phyloP scores from a whole-genome alignment of 495 filamentous ascomycete species.

The Penicillium atrosanguineum region DNA sequence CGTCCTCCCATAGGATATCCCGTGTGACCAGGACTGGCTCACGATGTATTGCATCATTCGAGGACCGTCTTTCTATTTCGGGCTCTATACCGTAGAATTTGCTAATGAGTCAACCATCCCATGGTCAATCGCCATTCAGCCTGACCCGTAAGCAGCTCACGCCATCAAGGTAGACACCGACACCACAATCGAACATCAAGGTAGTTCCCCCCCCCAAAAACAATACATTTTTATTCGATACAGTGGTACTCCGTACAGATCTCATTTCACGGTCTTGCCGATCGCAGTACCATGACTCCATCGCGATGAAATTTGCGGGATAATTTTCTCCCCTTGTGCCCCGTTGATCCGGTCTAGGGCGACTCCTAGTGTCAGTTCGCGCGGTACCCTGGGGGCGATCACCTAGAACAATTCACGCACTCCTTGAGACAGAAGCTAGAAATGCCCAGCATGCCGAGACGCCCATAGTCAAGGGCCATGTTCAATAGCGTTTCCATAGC shows the following conservation, averaged over 20 bases:
- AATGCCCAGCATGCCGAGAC: conserved; percentile 7
- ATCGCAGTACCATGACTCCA: conserved; percentile 25
- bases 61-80: not conserved
- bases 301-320: conserved; percentile 20
- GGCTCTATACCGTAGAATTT: not conserved
- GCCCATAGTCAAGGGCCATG: too few species aligned
- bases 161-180: not conserved
- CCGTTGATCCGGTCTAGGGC: conserved; percentile 23
- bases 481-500: too few species aligned
- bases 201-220: too few species aligned
- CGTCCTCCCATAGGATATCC: not conserved
- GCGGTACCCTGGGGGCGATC: conserved; percentile 24
- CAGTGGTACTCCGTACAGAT: not conserved
- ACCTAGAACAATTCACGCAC: conserved; percentile 18
- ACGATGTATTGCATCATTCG: conserved; percentile 21
- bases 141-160: conserved; percentile 10
- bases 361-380: conserved; percentile 5
- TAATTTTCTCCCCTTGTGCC: conserved; percentile 14
- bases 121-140: conserved; percentile 7
- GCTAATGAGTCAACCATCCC: conserved; percentile 3
- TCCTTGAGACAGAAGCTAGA: not conserved
- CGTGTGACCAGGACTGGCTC: conserved; percentile 17
- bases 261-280: conserved; percentile 5
- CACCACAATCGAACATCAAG: too few species aligned
- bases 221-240: too few species aligned